Base-by-base conservation (phyloP, 768 basidiomycete genomes). In the Boletus reticulatus region DNA sequence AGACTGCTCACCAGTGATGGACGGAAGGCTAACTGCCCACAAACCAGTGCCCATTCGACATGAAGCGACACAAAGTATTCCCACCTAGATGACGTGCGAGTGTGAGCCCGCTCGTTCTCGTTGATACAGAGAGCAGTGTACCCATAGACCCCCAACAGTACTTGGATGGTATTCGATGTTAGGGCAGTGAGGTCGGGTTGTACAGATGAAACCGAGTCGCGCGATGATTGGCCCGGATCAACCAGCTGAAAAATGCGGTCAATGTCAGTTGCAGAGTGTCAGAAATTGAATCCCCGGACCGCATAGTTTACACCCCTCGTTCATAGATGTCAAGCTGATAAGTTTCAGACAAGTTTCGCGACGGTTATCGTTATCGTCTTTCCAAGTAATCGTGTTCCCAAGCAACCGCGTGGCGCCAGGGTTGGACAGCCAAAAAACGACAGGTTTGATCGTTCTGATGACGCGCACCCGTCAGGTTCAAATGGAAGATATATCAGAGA, bases 101-200 rank as follows among this genome's bases (percentile, higher is more conserved):
- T n/a, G 32, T 54, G 8, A 53, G 52, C 36, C 6, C 1, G 29
- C 5, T 37, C 4, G 16, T 43, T 12, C 41, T 4, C 19, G 8
- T 36, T 17, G 17, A 22, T 31, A n/a, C 34, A 22, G 16, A 20
- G 8, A 42, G 9, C 3, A 27, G 27, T 29, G 9, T 52, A 69
- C 67, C 61, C 68, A 32, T 56, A 69, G 10, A 63, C 0, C 2
- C 67, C 67, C 4, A 65, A 46, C 2, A 57, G 11, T 3, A 70
- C 14, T 22, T 47, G 59, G 22, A n/a, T 7, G 17, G 57, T 17
- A 24, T 68, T 12, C 9, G 3, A 27, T 4, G 24, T 22, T 6
- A 55, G 10, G 0, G 0, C 6, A 1, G 4, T 29, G 16, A 59
- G 7, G 17, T 39, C 9, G 27, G 27, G 27, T 29, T 29, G 9